These are phyloP conservation scores for Aspergillus fructus DNA, from an alignment of 2,329 filamentous ascomycete genomes.

Conservation along the genomic window DNA sequence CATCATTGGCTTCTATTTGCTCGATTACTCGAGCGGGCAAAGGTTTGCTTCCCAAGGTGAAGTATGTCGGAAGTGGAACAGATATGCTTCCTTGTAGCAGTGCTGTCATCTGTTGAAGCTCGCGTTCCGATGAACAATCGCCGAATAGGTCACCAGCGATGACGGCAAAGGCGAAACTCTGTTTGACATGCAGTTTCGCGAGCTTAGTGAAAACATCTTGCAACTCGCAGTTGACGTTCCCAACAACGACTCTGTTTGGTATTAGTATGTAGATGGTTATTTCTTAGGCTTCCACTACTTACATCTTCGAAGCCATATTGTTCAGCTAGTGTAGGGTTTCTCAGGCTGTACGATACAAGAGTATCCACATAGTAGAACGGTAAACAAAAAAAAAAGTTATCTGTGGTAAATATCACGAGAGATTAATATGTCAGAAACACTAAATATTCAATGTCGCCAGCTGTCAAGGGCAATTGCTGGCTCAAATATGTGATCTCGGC, in stretches of 20 bases:
- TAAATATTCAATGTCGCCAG: too few relatives aligned
- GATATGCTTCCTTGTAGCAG: constrained; percentile 71
- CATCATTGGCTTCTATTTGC: constrained; percentile 69
- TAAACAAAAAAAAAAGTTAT: background rate
- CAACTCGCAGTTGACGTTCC: constrained; percentile 77
- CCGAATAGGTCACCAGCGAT: constrained; percentile 81
- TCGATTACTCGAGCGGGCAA: constrained; percentile 70
- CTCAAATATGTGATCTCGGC: background rate
- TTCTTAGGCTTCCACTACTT: constrained; percentile 25
- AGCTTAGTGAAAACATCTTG: constrained; percentile 76
- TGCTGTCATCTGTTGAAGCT: constrained; percentile 61
- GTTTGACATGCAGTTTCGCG: constrained; percentile 76
- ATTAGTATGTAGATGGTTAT: constrained; percentile 16
- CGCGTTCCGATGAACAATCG: constrained; percentile 43
- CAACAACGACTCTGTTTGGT: constrained; percentile 64
- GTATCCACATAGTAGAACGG: constrained; percentile 4
- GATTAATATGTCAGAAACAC: background rate
- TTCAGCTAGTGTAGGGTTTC: constrained; percentile 5
- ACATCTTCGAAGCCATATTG: constrained; percentile 60
- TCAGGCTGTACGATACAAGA: constrained; percentile 13
- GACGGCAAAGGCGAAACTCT: constrained; percentile 82
- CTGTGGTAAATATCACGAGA: background rate
- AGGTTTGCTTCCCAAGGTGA: constrained; percentile 72
- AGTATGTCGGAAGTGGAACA: constrained; percentile 84
- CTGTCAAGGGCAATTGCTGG: background rate